Evolutionary conservation across 805 yeast species (phyloP).

Genomic region (Starmerella apicola): DNA sequence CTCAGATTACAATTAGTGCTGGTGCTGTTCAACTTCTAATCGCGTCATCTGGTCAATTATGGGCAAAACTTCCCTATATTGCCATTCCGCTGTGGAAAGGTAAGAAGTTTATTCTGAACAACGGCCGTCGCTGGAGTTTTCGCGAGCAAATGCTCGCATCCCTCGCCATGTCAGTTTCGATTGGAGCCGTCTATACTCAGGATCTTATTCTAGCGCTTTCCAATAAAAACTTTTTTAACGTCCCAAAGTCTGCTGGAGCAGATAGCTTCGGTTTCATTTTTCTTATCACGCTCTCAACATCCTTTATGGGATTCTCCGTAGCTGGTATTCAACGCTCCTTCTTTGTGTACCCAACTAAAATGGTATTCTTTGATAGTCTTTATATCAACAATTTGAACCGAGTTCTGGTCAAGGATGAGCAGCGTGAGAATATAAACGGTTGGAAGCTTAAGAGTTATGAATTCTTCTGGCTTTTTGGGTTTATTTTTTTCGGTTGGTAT

Average conservation of each 20-base stretch:
- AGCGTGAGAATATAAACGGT: constrained; percentile 39
- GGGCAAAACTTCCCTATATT: constrained; percentile 22
- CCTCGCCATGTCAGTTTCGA: constrained; percentile 19
- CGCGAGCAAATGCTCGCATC: constrained; percentile 33
- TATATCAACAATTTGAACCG: constrained; percentile 40
- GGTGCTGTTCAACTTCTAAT: constrained; percentile 47
- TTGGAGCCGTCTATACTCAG: constrained; percentile 19
- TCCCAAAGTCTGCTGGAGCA: constrained; percentile 13
- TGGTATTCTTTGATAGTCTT: constrained; percentile 42
- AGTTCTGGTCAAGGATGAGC: constrained; percentile 33
- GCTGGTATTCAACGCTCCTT: constrained; percentile 53
- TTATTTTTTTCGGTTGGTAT: constrained; percentile 44
- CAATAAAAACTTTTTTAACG: constrained; percentile 20
- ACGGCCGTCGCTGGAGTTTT: constrained; percentile 40
- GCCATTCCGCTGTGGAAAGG: constrained; percentile 4
- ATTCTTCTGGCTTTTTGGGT: constrained; percentile 40
- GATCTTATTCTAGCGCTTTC: constrained; percentile 26
- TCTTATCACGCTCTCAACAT: constrained; percentile 41
- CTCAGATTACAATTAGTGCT: constrained; percentile 38
- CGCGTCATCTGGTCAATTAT: constrained; percentile 42
- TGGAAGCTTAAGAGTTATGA: constrained; percentile 44
- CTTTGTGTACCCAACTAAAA: constrained; percentile 38
- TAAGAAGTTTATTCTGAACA: constrained; percentile 31
- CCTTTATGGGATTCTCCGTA: constrained; percentile 52
- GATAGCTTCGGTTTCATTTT: constrained; percentile 38